Evolutionary conservation across 257 asterid genomes (phyloP).

Genomic region (Solanum chmielewskii): DNA sequence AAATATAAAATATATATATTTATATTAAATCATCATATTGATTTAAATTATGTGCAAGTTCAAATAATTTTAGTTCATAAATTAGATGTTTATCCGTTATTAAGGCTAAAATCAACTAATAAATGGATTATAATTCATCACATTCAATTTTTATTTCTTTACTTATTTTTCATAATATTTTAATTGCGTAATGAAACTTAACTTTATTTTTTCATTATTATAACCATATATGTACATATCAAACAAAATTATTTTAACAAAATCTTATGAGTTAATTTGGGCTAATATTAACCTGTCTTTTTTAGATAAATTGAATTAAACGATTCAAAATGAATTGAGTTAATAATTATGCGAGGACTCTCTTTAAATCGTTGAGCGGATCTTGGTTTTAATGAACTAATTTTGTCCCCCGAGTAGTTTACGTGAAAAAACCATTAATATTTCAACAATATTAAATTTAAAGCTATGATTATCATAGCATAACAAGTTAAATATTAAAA

Average conservation of each 20-base stretch:
- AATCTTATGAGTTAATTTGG: background rate
- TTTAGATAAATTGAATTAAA: no score
- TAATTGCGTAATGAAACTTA: background rate
- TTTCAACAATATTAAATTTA: background rate
- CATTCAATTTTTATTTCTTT: background rate
- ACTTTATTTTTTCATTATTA: background rate
- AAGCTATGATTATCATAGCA: background rate
- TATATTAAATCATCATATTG: background rate
- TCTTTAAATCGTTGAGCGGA: background rate
- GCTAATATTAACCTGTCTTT: no score
- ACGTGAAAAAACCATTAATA: background rate
- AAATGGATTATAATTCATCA: background rate
- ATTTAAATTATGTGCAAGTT: background rate
- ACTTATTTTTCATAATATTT: background rate
- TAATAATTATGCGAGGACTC: no score
- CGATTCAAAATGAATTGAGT: rapidly evolving
- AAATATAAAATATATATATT: background rate
- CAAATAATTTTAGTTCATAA: background rate
- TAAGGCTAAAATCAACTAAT: background rate
- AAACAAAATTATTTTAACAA: no score
- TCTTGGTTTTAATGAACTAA: background rate
- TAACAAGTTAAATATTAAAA: background rate
- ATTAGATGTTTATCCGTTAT: no score
- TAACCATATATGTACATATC: background rate
- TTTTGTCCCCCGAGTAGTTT: background rate